Evolutionary conservation across 2,329 filamentous ascomycete species (phyloP).

Genomic region (Paecilomyces dactylethromorphus): DNA sequence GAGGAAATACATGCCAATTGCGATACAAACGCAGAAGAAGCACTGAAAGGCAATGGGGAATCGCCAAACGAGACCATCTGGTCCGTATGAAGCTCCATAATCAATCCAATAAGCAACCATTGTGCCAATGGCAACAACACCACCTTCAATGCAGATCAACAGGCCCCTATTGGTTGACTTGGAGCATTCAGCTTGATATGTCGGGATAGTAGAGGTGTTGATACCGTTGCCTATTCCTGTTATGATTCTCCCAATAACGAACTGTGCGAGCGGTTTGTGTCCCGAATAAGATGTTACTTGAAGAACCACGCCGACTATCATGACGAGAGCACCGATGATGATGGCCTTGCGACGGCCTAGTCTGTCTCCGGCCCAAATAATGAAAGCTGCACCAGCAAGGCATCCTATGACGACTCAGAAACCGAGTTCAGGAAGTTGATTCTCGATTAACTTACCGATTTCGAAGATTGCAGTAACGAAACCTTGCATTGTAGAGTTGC

Average conservation of each 20-base stretch:
- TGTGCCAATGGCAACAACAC: constrained; percentile 38
- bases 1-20: constrained; percentile 26
- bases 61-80: constrained; percentile 29
- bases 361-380: constrained; percentile 16
- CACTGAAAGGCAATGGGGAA: constrained; percentile 45
- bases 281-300: constrained; percentile 9
- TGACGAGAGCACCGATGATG: constrained; percentile 49
- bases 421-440: not conserved
- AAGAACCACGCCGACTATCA: constrained; percentile 20
- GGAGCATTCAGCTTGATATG: constrained; percentile 43
- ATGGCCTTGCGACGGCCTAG: constrained; percentile 33
- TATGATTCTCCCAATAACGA: constrained; percentile 42
- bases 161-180: constrained; percentile 49
- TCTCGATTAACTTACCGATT: constrained; percentile 24
- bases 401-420: constrained; percentile 12
- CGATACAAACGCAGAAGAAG: constrained; percentile 35
- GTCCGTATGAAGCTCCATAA: constrained; percentile 25
- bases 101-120: constrained; percentile 42
- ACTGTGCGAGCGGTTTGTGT: constrained; percentile 37
- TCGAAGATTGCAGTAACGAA: constrained; percentile 47
- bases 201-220: constrained; percentile 44
- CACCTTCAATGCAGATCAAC: constrained; percentile 50
- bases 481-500: constrained; percentile 40
- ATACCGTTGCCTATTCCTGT: constrained; percentile 46
- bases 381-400: constrained; percentile 20